phyloP scores from a whole-genome alignment of 1,284 basidiomycete species.

The Rhodotorula sp. region DNA sequence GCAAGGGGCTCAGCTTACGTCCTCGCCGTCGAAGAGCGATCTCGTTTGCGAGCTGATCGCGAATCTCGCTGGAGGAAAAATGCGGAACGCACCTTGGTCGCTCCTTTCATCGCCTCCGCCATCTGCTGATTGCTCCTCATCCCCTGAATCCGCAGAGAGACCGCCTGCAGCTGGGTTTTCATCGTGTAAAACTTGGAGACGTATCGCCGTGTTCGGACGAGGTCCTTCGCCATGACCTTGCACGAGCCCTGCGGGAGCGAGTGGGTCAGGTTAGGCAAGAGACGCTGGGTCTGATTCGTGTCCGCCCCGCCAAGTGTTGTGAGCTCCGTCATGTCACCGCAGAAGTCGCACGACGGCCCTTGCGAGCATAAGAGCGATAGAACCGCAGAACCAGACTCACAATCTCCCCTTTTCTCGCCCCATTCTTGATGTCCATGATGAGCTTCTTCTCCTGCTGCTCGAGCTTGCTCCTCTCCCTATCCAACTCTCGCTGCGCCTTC shows the following conservation, averaged over 20 bases:
- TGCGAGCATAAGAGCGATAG: background rate
- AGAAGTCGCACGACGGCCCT: background rate
- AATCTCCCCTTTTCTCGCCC: constrained; percentile 92
- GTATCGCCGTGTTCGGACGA: constrained; percentile 91
- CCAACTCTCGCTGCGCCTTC: constrained; percentile 95
- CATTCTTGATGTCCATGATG: constrained; percentile 87
- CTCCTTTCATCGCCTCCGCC: constrained; percentile 98
- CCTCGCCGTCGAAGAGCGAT: background rate
- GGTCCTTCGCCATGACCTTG: constrained; percentile 99
- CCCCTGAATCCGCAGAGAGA: constrained; percentile 92
- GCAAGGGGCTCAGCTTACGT: background rate
- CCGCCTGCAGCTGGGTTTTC: constrained; percentile 96
- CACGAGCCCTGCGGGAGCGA: constrained; percentile 72
- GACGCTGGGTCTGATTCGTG: background rate
- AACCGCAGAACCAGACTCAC: constrained; percentile 54
- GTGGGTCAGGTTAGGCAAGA: background rate
- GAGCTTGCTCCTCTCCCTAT: constrained; percentile 89
- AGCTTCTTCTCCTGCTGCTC: constrained; percentile 70
- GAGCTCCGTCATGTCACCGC: too few species aligned
- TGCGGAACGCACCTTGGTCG: constrained; percentile 66
- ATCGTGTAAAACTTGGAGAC: constrained; percentile 99
- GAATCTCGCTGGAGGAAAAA: too few species aligned
- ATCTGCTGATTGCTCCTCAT: constrained; percentile 96
- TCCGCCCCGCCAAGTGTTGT: too few species aligned
- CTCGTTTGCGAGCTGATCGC: background rate